phyloP scores from a whole-genome alignment of 169 alveolate species.

The Plasmodium coatneyi region DNA sequence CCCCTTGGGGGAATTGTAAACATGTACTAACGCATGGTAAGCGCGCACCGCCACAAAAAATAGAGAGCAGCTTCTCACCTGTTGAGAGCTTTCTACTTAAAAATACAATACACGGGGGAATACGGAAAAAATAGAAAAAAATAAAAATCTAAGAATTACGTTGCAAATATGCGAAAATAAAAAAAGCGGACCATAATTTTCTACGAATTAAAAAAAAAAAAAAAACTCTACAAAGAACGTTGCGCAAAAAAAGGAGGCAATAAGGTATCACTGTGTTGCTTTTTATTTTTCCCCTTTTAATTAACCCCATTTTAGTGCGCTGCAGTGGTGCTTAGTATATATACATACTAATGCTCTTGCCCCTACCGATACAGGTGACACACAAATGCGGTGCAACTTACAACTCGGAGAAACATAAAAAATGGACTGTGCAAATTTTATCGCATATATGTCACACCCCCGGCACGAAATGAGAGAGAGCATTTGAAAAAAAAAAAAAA shows the following conservation, averaged over 20 bases:
- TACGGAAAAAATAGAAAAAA: neutral
- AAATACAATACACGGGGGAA: neutral
- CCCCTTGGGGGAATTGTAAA: neutral
- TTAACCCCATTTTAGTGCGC: neutral
- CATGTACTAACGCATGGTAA: neutral
- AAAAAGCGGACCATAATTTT: neutral
- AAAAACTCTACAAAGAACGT: neutral
- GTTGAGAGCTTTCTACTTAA: neutral
- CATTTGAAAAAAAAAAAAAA: neutral
- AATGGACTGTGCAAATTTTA: neutral
- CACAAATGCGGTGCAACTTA: neutral
- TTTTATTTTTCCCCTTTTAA: neutral
- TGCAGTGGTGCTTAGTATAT: neutral
- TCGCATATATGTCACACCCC: neutral
- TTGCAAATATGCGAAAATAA: neutral
- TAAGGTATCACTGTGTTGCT: neutral
- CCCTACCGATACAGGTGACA: neutral
- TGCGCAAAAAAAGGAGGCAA: neutral
- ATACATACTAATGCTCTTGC: neutral
- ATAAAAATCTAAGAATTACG: neutral
- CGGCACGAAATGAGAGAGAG: neutral
- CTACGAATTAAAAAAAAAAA: neutral
- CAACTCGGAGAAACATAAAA: neutral
- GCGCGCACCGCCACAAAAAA: neutral
- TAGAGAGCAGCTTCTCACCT: neutral